Conservation (phyloP, 2,329 filamentous ascomycete species). For the Talaromyces sp. region DNA sequence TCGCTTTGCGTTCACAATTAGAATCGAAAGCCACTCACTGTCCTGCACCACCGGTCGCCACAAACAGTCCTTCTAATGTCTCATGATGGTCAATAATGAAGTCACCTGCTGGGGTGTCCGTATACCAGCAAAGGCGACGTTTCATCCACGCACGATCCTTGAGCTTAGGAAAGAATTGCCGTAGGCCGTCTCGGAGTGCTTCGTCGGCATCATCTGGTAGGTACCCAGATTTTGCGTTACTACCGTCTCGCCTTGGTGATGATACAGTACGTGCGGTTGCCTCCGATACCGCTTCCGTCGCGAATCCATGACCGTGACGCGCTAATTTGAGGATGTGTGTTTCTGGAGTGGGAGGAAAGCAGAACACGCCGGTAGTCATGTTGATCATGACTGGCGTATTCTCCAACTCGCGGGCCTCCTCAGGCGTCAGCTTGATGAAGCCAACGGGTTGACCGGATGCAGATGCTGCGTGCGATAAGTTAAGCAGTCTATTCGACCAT, state of each 20-base stretch:
- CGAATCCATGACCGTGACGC: slow-evolving; percentile 61
- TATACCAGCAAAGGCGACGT: slow-evolving; percentile 67
- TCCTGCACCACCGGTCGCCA: not conserved
- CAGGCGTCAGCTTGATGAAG: slow-evolving; percentile 65
- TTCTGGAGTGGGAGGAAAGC: slow-evolving; percentile 45
- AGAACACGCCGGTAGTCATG: slow-evolving; percentile 42
- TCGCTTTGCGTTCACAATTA: not conserved
- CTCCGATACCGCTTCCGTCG: slow-evolving; percentile 26
- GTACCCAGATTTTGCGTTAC: slow-evolving; percentile 35
- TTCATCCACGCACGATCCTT: slow-evolving; percentile 53
- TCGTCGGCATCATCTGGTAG: slow-evolving; percentile 50
- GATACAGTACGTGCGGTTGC: slow-evolving; percentile 27
- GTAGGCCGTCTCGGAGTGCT: slow-evolving; percentile 55
- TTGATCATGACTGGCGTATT: slow-evolving; percentile 57
- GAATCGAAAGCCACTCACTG: not conserved
- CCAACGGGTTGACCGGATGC: slow-evolving; percentile 74
- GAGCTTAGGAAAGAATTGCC: slow-evolving; percentile 56
- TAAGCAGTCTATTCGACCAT: slow-evolving; percentile 71
- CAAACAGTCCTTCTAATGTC: slow-evolving; percentile 39
- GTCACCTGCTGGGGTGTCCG: slow-evolving; percentile 62
- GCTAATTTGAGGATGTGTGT: slow-evolving; percentile 57
- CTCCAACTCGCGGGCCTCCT: slow-evolving; percentile 60
- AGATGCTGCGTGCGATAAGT: slow-evolving; percentile 65
- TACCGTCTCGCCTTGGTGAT: slow-evolving; percentile 31
- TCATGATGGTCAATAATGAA: slow-evolving; percentile 66